Conservation (phyloP, 1,284 basidiomycete genomes). For the Leccinum holopus region DNA sequence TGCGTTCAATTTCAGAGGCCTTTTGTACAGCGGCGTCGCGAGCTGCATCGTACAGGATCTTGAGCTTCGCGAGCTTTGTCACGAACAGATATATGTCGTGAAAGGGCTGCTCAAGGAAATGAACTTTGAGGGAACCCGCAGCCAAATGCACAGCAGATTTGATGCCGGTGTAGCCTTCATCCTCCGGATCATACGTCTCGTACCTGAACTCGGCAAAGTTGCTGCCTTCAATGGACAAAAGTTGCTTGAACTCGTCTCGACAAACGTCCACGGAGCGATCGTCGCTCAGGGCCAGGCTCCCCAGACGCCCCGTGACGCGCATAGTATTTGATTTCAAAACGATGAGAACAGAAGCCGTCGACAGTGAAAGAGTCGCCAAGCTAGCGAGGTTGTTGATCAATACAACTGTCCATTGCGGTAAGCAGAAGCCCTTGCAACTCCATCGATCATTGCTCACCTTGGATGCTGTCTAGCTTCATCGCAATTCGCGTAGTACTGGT, state of each 20-base stretch:
- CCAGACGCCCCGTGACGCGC: constrained; percentile 81
- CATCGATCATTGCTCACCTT: constrained; percentile 48
- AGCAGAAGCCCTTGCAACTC: constrained; percentile 3
- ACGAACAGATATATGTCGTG: constrained; percentile 86
- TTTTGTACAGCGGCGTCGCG: constrained; percentile 90
- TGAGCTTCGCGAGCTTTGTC: constrained; percentile 86
- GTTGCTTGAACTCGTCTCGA: constrained; percentile 76
- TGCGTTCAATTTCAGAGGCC: constrained; percentile 85
- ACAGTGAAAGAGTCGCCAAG: constrained; percentile 87
- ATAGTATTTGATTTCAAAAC: constrained; percentile 76
- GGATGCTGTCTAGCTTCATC: constrained; percentile 86
- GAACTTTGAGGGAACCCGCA: constrained; percentile 90
- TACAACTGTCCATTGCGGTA: constrained; percentile 53
- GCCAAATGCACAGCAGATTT: constrained; percentile 85
- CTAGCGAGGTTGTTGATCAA: constrained; percentile 74
- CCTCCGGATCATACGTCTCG: constrained; percentile 84
- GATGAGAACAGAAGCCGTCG: constrained; percentile 88
- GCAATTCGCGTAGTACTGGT: constrained; percentile 77
- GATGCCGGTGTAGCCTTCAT: constrained; percentile 73
- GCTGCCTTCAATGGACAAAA: constrained; percentile 93
- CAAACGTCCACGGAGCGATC: constrained; percentile 60
- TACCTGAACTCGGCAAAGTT: constrained; percentile 96
- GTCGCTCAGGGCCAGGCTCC: constrained; percentile 84
- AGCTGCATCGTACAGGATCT: constrained; percentile 95
- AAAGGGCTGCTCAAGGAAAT: constrained; percentile 86